Conservation (phyloP, 179 eudicot genomes). For the Carnegiea gigantea region DNA sequence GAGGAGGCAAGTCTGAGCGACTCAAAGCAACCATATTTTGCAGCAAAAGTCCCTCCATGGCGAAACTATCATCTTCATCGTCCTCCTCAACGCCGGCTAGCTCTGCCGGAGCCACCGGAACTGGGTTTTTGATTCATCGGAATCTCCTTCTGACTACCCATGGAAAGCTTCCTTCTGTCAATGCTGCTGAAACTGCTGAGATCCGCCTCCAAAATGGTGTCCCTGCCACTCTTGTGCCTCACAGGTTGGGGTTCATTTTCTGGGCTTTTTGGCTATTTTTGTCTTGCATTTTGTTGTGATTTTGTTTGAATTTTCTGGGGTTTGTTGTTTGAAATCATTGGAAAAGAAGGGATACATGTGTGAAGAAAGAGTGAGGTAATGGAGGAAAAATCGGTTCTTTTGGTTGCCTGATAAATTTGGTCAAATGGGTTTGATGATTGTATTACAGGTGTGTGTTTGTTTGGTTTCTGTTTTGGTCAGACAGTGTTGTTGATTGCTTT, state of each 20-base stretch:
- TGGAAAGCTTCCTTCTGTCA: slow-evolving; percentile 71
- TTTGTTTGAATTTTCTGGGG: neutral
- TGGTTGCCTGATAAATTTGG: neutral
- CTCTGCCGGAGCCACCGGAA: slow-evolving; percentile 38
- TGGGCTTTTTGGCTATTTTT: neutral
- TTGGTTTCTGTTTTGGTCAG: no score
- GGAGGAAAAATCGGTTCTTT: neutral
- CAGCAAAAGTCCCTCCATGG: slow-evolving; percentile 70
- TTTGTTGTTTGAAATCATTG: neutral
- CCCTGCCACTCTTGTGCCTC: slow-evolving; percentile 75
- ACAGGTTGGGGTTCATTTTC: slow-evolving; percentile 49
- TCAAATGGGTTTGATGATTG: neutral
- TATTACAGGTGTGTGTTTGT: no score
- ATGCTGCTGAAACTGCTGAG: slow-evolving; percentile 74
- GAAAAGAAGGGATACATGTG: neutral
- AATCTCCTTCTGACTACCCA: slow-evolving; percentile 83
- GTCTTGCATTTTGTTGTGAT: neutral
- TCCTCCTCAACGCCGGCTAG: slow-evolving; percentile 16
- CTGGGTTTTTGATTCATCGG: slow-evolving; percentile 81
- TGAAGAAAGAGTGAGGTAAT: neutral
- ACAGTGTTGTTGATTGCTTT: no score
- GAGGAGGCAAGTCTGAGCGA: slow-evolving; percentile 84
- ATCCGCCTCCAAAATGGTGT: slow-evolving; percentile 72
- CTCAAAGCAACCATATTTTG: slow-evolving; percentile 64
- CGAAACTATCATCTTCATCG: slow-evolving; percentile 32